Percentiles rank a stretch among this genome's conserved stretches.
These are phyloP conservation scores for Pythium dissimile DNA, from an alignment of 352 stramenopile genomes.

Conservation along the genomic window DNA sequence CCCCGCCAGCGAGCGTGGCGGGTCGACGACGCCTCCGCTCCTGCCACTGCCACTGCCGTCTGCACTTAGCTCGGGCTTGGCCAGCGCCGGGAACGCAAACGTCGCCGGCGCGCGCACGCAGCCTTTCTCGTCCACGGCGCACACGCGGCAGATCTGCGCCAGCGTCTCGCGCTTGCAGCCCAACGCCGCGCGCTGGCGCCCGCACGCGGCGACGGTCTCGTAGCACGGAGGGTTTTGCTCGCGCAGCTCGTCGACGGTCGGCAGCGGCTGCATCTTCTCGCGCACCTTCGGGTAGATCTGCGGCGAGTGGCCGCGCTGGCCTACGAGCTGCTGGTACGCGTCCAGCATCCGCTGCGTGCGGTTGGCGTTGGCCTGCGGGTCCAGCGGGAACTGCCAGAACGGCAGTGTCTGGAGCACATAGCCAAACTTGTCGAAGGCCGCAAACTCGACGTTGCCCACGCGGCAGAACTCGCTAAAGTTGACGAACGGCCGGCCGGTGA, in stretches of 20 bases:
- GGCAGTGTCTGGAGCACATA: slow-evolving; percentile 12
- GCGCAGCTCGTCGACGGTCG: slow-evolving; percentile 17
- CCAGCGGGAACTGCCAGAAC: slow-evolving; percentile 30
- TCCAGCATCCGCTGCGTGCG: slow-evolving; percentile 23
- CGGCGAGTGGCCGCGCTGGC: neutral
- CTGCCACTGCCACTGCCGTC: neutral
- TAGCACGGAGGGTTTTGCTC: slow-evolving; percentile 31
- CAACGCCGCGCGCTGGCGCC: neutral
- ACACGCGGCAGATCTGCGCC: slow-evolving; percentile 28
- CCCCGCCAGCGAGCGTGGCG: too few relatives aligned
- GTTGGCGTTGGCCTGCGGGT: slow-evolving; percentile 14
- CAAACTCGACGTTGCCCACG: slow-evolving; percentile 24
- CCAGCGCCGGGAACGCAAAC: slow-evolving; percentile 21
- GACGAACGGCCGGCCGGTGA: slow-evolving; percentile 10
- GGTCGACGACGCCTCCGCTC: neutral
- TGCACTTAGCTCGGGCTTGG: slow-evolving; percentile 1
- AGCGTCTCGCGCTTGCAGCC: slow-evolving; percentile 22
- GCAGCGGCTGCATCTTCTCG: slow-evolving; percentile 19
- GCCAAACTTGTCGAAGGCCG: slow-evolving; percentile 5
- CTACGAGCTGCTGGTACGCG: slow-evolving; percentile 18
- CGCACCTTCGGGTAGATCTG: slow-evolving; percentile 9
- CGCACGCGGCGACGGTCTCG: slow-evolving; percentile 21
- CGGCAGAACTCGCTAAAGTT: slow-evolving; percentile 30
- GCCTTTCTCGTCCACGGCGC: neutral
- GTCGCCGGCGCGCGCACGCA: neutral